Evolutionary conservation across 305 asterid genomes (phyloP), one percentile per base, ranked within the genome.

Genomic region (Fraxinus xanthoxyloides): DNA sequence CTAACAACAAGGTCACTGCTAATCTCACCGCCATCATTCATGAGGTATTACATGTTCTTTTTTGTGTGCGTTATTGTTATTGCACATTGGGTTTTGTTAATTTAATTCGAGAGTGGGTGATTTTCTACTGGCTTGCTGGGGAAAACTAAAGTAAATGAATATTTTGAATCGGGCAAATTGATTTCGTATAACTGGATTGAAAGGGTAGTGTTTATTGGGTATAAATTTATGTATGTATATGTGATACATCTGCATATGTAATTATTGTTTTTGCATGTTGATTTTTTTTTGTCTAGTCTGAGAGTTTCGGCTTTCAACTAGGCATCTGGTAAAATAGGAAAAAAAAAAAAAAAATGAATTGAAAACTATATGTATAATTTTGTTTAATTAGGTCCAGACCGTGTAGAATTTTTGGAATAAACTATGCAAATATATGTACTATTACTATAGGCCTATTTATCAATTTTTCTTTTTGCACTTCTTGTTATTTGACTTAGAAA

Each of bases 1-100:
- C 98, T 1, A 95, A 95, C 77, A 94, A 87, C 28, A 95, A 94
- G 89, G 98, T 94, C 78, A 95, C 98, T 7, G 84, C 89, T 63
- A 92, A 89, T 88, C 94, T 95, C 59, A 89, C 86, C 36, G 92
- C 92, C 86, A 93, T 95, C 72, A 95, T 95, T 78, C 90, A 89
- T 74, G 99, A 95, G 97, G 99, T 95, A 85, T 48, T 17, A 79
- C 34, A n/a, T 26, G 4, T 79, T 0, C 1, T 40, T 67, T 26
- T 72, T 51, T 40, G 9, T 70, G 19, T 79, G 70, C 48, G 26
- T 80, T 36, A n/a, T 40, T 82, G 81, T 63, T 69, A 80, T 26
- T 80, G 81, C 84, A 61, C 74, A 82, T 30, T 84, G 81, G 80
- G 74, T 77, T 79, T 82, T 76, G 63, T 24, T 75, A 23, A n/a